Evolutionary conservation across 495 filamentous ascomycete species (phyloP).

Genomic region (Gamarada debralockiae): DNA sequence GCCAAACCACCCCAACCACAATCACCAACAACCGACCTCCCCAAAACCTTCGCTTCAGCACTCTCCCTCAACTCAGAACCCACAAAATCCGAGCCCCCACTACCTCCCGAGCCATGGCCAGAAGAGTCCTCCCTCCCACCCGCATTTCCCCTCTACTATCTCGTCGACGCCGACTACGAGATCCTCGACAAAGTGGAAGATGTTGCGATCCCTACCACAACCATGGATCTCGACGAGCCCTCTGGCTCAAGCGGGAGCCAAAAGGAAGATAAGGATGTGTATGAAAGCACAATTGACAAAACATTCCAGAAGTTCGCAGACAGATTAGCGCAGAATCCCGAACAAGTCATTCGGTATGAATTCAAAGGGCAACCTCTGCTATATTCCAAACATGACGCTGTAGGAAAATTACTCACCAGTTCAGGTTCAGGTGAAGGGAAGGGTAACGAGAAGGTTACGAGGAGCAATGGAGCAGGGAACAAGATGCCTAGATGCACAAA

Average conservation of each 20-base stretch:
- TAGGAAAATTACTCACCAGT: constrained; percentile 58
- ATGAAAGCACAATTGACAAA: constrained; percentile 79
- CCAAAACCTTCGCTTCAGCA: constrained; percentile 67
- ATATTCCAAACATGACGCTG: constrained; percentile 70
- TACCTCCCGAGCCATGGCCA: constrained; percentile 71
- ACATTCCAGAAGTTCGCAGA: constrained; percentile 92
- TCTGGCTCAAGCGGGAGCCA: constrained; percentile 36
- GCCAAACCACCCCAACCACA: constrained; percentile 29
- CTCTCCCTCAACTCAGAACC: constrained; percentile 45
- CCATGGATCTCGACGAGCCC: constrained; percentile 53
- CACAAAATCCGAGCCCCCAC: constrained; percentile 34
- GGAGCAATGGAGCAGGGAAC: constrained; percentile 18
- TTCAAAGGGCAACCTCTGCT: constrained; percentile 76
- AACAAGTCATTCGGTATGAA: constrained; percentile 92
- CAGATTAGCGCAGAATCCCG: constrained; percentile 83
- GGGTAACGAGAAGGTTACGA: constrained; percentile 18
- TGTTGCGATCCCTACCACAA: constrained; percentile 41
- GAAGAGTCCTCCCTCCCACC: constrained; percentile 54
- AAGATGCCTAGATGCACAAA: constrained; percentile 69
- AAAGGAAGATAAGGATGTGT: constrained; percentile 76
- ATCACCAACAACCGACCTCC: constrained; percentile 36
- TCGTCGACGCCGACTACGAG: constrained; percentile 89
- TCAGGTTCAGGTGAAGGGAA: constrained; percentile 2
- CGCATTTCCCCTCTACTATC: constrained; percentile 71
- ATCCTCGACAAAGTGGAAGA: constrained; percentile 56